A percentile compares a stretch with the other conserved stretches of the same genome.
These are phyloP conservation scores for Erythrophleum fordii DNA, from an alignment of 306 rosid genomes.

Conservation along the genomic window DNA sequence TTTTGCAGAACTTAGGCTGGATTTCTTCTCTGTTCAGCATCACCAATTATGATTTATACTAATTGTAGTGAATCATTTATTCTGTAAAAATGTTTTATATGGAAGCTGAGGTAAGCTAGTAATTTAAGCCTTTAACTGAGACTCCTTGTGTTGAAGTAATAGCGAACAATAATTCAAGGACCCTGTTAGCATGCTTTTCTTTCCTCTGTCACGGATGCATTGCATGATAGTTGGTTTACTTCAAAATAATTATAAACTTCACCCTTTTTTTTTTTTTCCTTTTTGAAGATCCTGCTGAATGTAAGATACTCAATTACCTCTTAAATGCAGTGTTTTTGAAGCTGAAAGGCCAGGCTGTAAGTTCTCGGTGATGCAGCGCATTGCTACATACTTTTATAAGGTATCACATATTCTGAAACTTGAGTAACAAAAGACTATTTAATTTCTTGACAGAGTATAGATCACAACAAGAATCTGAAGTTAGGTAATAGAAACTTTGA, in stretches of 20 bases:
- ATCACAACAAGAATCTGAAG: slow-evolving; percentile 4
- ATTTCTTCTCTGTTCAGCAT: slow-evolving; percentile 3
- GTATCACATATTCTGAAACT: slow-evolving; percentile 41
- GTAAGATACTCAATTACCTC: slow-evolving; percentile 32
- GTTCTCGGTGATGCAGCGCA: slow-evolving; percentile 72
- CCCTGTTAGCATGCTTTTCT: neutral
- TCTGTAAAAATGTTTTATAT: slow-evolving; percentile 16
- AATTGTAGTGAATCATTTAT: neutral
- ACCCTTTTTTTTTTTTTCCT: too few relatives aligned
- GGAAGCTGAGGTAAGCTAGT: neutral
- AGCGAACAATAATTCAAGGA: slow-evolving; percentile 15
- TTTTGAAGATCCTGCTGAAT: slow-evolving; percentile 31
- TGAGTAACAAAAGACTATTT: slow-evolving; percentile 11
- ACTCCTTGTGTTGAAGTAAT: slow-evolving; percentile 15
- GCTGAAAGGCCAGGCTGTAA: slow-evolving; percentile 92
- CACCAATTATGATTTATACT: neutral
- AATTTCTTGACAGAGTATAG: slow-evolving; percentile 14
- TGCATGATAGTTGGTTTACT: slow-evolving; percentile 13
- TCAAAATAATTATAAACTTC: slow-evolving; percentile 5
- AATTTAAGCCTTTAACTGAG: slow-evolving; percentile 20
- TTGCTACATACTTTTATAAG: slow-evolving; percentile 84
- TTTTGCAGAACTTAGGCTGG: slow-evolving; percentile 17
- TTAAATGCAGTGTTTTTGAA: slow-evolving; percentile 86
- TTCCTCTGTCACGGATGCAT: neutral
- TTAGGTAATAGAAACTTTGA: slow-evolving; percentile 17